Evolutionary conservation across 1,139 yeast genomes (phyloP).

Genomic region (Debaryomyces sp.): DNA sequence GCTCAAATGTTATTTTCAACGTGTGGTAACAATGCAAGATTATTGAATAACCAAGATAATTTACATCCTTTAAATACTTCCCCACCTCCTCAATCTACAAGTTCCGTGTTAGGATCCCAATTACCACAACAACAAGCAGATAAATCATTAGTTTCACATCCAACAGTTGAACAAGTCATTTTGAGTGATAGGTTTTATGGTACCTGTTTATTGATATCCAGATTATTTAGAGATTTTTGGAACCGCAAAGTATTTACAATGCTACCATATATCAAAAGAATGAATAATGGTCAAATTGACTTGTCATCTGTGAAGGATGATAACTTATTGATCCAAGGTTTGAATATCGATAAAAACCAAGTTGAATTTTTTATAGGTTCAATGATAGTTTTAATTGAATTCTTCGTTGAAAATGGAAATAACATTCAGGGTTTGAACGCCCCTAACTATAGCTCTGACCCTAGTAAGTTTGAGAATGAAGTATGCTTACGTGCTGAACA

Average conservation of each 20-base stretch:
- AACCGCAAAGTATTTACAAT: conserved; percentile 61
- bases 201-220: conserved; percentile 74
- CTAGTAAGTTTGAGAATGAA: conserved; percentile 54
- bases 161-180: conserved; percentile 69
- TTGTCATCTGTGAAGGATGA: conserved; percentile 49
- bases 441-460: conserved; percentile 51
- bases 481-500: conserved; percentile 89
- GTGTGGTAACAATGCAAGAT: conserved; percentile 57
- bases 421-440: conserved; percentile 65
- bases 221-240: conserved; percentile 84
- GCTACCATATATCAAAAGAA: conserved; percentile 47
- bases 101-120: conserved; percentile 9
- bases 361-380: conserved; percentile 72
- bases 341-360: conserved; percentile 54
- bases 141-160: conserved; percentile 24
- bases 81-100: conserved; percentile 5
- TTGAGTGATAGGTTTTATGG: conserved; percentile 94
- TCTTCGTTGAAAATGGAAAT: conserved; percentile 58
- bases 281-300: conserved; percentile 41
- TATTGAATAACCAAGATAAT: conserved; percentile 23
- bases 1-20: conserved; percentile 56
- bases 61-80: conserved; percentile 3
- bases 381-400: conserved; percentile 60
- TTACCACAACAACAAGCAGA: conserved; percentile 14
- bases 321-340: conserved; percentile 44